Evolutionary conservation across 345 rosid genomes (phyloP), one percentile per base, ranked within the genome.

Genomic region (Syzygium jambos): DNA sequence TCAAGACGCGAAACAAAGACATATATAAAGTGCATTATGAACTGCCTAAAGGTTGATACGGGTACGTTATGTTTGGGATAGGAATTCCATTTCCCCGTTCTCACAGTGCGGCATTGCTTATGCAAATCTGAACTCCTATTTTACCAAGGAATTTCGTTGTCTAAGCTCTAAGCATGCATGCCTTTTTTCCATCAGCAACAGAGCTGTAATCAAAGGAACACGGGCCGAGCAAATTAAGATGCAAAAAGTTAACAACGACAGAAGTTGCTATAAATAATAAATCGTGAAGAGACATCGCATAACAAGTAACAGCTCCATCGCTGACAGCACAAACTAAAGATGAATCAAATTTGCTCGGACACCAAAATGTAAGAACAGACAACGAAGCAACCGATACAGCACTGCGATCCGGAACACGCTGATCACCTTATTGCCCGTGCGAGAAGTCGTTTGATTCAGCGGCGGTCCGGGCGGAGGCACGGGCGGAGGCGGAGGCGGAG

Each of bases 341-440:
- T 38, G 80, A 73, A 73, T 73, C 14, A 73, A 41, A 73, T 73
- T 21, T 73, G 49, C 80, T 73, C 27, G 80, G 80, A 53, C 78
- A 29, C 12, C 30, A 27, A 57, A 57, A 21, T 61, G 49, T 2
- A 43, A 57, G 46, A 85, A 49, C 51, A 87, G 56, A 49, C 59
- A 22, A 52, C 34, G 41, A 63, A 84, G 61, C 49, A 63, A 9
- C 80, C 13, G 19, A 21, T 17, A 84, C 77, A 30, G 41, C 86
- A 85, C 54, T 84, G 22, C 34, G 84, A 86, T 59, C 83, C 53
- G 78, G 87, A 53, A 51, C 8, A 34, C 7, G 27, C 29, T 11
- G 88, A 77, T 89, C 89, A 94, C 96, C 91, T 91, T 77, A 89
- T 95, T 94, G 88, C 93, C 93, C 53, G 85, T 88, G 87, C 94